Conservation (phyloP, 2,329 filamentous ascomycete species). For the Aspergillus glaucus region DNA sequence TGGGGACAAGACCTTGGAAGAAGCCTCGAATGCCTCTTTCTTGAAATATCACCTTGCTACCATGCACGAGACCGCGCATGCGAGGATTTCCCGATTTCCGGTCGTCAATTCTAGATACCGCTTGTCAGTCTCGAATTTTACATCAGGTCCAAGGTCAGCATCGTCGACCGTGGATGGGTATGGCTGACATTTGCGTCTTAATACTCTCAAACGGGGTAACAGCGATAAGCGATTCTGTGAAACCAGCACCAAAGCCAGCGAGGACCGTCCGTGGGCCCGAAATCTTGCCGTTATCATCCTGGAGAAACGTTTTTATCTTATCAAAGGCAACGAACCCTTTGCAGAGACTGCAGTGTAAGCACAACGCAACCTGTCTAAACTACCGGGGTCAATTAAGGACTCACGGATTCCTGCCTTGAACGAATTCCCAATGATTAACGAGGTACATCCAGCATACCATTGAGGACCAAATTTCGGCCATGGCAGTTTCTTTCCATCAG, state of each 20-base stretch:
- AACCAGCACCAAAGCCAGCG: conserved; percentile 87
- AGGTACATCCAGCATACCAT: conserved; percentile 98
- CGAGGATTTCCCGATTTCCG: conserved; percentile 78
- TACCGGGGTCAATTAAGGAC: conserved; percentile 25
- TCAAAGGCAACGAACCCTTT: conserved; percentile 91
- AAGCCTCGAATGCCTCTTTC: conserved; percentile 87
- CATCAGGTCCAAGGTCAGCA: background rate
- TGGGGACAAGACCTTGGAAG: conserved; percentile 95
- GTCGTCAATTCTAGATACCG: conserved; percentile 70
- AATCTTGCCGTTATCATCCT: conserved; percentile 79
- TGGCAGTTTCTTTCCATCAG: conserved; percentile 77
- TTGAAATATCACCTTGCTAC: conserved; percentile 75
- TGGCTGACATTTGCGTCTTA: conserved; percentile 77
- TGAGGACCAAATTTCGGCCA: conserved; percentile 90
- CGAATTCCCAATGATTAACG: conserved; percentile 92
- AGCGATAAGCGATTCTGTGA: conserved; percentile 86
- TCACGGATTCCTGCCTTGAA: conserved; percentile 90
- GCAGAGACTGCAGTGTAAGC: background rate
- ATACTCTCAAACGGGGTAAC: conserved; percentile 97
- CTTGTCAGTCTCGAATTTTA: background rate
- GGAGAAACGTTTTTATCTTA: conserved; percentile 77
- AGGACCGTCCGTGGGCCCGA: conserved; percentile 86
- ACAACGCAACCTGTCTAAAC: background rate
- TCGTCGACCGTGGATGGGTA: conserved; percentile 2
- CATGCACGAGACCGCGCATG: conserved; percentile 87